Base-by-base conservation (phyloP, 805 yeast genomes). In the Candida sonorensis region DNA sequence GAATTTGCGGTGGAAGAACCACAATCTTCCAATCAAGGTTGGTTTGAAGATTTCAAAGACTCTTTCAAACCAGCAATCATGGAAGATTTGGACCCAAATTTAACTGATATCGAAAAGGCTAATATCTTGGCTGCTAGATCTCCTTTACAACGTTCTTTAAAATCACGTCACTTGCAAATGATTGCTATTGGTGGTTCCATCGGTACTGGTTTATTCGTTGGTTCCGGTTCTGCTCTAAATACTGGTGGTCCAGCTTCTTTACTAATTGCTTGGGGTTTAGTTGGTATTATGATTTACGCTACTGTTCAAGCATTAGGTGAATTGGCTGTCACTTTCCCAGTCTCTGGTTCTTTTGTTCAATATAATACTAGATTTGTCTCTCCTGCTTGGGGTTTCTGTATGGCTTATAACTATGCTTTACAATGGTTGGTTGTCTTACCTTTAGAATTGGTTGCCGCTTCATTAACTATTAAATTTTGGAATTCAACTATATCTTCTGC, bases 141-240 rank as follows among this genome's bases (percentile, higher is more conserved):
- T 29, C 77, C 77, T 11, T 58, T 69, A 36, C 56, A 67, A 22
- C 61, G 81, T 42, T 53, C 66, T 7, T 62, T 79, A 31, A 75
- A 72, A 45, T 69, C 73, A 26, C 67, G 88, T 50, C 90, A 83
- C 53, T 57, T 83, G 44, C 77, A 79, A 38, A 77, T 81, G 85
- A 83, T 83, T 59, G 87, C 92, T 31, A 65, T 83, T 40, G 92
- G 90, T 44, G 88, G 90, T 26, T 71, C 81, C 38, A 82, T 84
- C 44, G 95, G 94, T 46, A 79, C 90, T 7, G 94, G 92, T 50
- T 64, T 85, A 31, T 75, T 85, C 40, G 81, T 85, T 20, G 85
- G 86, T 50, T 71, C 86, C 2, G 83, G 84, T 38, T 56, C 67
- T 12, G 70, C 83, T 3, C 57, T 82, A 31, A 44, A 67, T 13